Evolutionary conservation across 1,284 basidiomycete species (phyloP), one percentile per base, ranked within the genome.

Genomic region (Quambalaria eucalypti): DNA sequence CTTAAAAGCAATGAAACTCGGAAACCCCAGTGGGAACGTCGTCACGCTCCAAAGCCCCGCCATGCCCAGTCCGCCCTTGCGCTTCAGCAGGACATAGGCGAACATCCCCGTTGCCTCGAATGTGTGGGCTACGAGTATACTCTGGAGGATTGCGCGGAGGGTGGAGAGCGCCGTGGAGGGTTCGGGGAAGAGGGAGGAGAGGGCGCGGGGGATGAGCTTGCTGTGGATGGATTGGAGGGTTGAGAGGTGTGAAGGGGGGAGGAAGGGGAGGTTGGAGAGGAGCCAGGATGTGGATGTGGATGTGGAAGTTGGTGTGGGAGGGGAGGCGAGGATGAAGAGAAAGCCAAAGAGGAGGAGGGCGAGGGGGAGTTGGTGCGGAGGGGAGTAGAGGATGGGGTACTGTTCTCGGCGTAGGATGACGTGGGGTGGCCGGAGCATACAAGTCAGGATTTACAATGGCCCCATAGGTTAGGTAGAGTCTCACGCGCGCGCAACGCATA

Each of bases 1-100:
- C 29, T 59, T 57, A 53, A 69, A 69, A 7, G 38, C 54, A 33
- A 68, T 56, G 56, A 60, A 69, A 2, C 49, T 49, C 3, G 67
- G 65, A 50, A 69, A 61, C 21, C 67, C 66, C 4, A 68, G 40
- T 5, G 53, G 31, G 26, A 51, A 38, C 2, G 59, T 60, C 8
- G 56, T 61, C 23, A 59, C 16, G 19, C 44, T 47, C 67, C 67
- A 69, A 40, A 29, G 16, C 51, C 54, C 30, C 31, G 30, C 29
- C 2, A 29, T 29, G n/a, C 29, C 36, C 5, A 44, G 19, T 5
- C 16, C 14, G 25, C 36, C 51, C n/a, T 42, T 52, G 9, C 40
- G 14, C 23, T 21, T 42, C 10, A 21, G 3, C 25, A 48, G 26
- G 1, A 46, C 19, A 16, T 47, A 54, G 16, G 46, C 4, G 29